These are phyloP conservation scores for Ophidiomyces ophidiicola DNA, from an alignment of 2,329 filamentous ascomycete species.

Conservation along the genomic window DNA sequence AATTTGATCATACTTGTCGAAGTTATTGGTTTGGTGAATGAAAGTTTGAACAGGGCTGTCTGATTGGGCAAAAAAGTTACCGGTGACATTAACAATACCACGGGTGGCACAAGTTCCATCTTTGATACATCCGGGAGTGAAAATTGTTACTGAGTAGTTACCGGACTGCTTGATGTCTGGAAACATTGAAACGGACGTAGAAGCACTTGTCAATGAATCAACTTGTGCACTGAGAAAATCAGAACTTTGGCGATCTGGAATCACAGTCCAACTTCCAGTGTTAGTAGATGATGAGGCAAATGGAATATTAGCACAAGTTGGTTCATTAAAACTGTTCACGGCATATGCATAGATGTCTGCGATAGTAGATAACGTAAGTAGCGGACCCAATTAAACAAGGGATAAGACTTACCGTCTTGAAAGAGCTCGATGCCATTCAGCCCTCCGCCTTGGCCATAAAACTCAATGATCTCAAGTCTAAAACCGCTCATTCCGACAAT, in stretches of 20 bases:
- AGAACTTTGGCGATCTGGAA: constrained; percentile 53
- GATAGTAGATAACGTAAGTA: constrained; percentile 12
- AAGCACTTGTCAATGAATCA: constrained; percentile 43
- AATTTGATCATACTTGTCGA: constrained; percentile 90
- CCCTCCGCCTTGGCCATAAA: constrained; percentile 76
- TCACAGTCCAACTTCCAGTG: constrained; percentile 62
- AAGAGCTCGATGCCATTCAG: constrained; percentile 78
- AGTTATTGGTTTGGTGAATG: constrained; percentile 84
- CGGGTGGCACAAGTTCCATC: constrained; percentile 65
- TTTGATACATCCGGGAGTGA: constrained; percentile 78
- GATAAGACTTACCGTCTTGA: constrained; percentile 47
- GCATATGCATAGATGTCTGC: constrained; percentile 71
- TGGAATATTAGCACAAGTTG: constrained; percentile 56
- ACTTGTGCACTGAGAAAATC: constrained; percentile 64
- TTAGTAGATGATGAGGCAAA: constrained; percentile 53
- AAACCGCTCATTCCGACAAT: constrained; percentile 77
- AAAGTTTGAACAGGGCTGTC: constrained; percentile 45
- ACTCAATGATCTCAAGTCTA: constrained; percentile 71
- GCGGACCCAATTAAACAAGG: not conserved
- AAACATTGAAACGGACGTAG: constrained; percentile 60
- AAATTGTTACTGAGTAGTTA: constrained; percentile 82
- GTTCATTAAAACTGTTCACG: constrained; percentile 77
- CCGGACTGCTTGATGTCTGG: constrained; percentile 81
- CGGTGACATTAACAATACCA: constrained; percentile 72
- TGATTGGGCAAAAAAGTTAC: constrained; percentile 46